Evolutionary conservation across 192 early-diverging fungal species (phyloP).

Genomic region (Coemansia sp.): DNA sequence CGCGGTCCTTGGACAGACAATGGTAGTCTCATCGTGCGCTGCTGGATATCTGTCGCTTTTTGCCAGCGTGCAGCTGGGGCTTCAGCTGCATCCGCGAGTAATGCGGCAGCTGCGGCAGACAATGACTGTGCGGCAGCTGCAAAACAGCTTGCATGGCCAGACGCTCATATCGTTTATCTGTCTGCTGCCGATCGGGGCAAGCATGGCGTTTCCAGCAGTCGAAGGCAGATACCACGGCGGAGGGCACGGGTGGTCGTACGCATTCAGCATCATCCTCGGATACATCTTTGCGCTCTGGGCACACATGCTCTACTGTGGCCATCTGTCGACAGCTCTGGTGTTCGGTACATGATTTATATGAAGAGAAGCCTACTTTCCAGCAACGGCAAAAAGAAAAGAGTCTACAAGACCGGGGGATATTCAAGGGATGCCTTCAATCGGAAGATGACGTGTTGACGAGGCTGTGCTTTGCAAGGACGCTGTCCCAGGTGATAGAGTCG

Average conservation of each 20-base stretch:
- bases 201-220: slow-evolving; percentile 35
- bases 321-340: slow-evolving; percentile 19
- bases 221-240: slow-evolving; percentile 38
- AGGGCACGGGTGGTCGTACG: slow-evolving; percentile 42
- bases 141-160: slow-evolving; percentile 32
- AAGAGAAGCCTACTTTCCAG: too few species aligned
- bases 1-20: not conserved
- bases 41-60: slow-evolving; percentile 46
- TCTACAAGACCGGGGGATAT: too few species aligned
- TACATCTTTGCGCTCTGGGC: slow-evolving; percentile 37
- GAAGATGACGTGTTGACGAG: slow-evolving; percentile 54
- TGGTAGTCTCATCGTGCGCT: slow-evolving; percentile 26
- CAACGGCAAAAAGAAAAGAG: too few species aligned
- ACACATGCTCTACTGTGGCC: slow-evolving; percentile 39
- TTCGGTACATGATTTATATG: not conserved
- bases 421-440: not conserved
- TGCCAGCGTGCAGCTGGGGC: slow-evolving; percentile 40
- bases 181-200: slow-evolving; percentile 37
- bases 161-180: slow-evolving; percentile 35
- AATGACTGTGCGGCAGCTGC: slow-evolving; percentile 2
- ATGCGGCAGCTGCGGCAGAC: slow-evolving; percentile 23
- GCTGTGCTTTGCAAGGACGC: slow-evolving; percentile 68
- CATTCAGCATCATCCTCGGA: slow-evolving; percentile 27
- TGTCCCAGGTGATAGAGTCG: slow-evolving; percentile 71
- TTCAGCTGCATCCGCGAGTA: slow-evolving; percentile 35